Percentiles rank a stretch among this genome's conserved stretches.
These are phyloP conservation scores for Penicillium sp. DNA, from an alignment of 2,329 filamentous ascomycete species.

Conservation along the genomic window DNA sequence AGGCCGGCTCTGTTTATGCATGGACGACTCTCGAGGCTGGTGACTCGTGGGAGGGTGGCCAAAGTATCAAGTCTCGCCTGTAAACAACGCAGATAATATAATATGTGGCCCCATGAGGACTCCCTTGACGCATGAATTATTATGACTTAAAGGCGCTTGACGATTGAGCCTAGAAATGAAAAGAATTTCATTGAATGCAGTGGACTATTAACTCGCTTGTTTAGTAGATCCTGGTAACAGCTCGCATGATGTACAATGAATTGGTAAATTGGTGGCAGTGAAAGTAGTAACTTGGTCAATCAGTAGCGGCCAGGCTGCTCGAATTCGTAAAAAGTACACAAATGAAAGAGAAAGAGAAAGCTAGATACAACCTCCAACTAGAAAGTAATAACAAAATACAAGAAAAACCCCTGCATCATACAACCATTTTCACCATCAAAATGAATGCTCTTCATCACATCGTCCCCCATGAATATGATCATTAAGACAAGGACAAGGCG, in stretches of 20 bases:
- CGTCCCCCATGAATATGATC: constrained; percentile 11
- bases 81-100: constrained; percentile 16
- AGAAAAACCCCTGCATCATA: background rate
- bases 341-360: background rate
- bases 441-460: constrained; percentile 8
- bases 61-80: constrained; percentile 58
- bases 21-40: constrained; percentile 88
- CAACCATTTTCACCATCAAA: constrained; percentile 6
- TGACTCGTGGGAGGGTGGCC: constrained; percentile 69
- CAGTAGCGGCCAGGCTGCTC: background rate
- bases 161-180: constrained; percentile 4
- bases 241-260: background rate
- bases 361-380: background rate
- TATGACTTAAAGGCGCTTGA: constrained; percentile 23
- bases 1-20: constrained; percentile 80
- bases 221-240: no score
- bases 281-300: background rate
- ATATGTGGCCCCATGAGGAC: background rate
- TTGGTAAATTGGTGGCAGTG: background rate
- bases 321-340: background rate
- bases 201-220: background rate
- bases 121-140: constrained; percentile 14
- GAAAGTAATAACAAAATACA: background rate
- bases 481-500: background rate
- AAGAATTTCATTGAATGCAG: background rate